phyloP scores from a whole-genome alignment of 1,284 basidiomycete species.

The Rhizoctonia solani region DNA sequence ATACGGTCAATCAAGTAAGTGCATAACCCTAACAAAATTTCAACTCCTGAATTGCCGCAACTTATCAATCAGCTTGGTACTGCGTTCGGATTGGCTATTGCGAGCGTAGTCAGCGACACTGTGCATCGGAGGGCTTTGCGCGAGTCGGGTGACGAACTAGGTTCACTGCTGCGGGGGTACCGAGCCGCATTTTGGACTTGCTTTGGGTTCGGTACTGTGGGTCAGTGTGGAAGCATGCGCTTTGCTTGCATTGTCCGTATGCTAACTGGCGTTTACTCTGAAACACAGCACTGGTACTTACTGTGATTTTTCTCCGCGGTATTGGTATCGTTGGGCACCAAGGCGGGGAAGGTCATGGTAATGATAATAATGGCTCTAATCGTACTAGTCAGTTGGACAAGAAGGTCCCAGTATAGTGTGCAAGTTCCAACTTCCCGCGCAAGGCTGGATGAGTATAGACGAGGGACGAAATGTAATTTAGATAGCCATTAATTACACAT shows the following conservation, averaged over 20 bases:
- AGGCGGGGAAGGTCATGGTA: conserved; percentile 4
- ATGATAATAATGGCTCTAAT: no score
- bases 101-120: conserved; percentile 70
- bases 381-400: conserved; percentile 6
- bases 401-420: neutral
- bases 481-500: neutral
- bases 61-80: conserved; percentile 77
- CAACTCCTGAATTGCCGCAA: conserved; percentile 16
- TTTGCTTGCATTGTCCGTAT: neutral
- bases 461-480: neutral
- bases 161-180: conserved; percentile 56
- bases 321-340: conserved; percentile 62
- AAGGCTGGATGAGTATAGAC: no score
- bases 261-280: conserved; percentile 5
- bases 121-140: conserved; percentile 49
- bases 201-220: conserved; percentile 62
- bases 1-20: conserved; percentile 70
- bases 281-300: conserved; percentile 54
- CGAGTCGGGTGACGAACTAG: conserved; percentile 45
- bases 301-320: conserved; percentile 57
- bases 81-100: conserved; percentile 73
- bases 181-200: conserved; percentile 65
- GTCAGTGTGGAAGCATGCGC: conserved; percentile 45
- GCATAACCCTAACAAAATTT: neutral
- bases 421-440: no score